Evolutionary conservation across 768 basidiomycete genomes (phyloP).

Genomic region (Hygrophorus pudorinus): DNA sequence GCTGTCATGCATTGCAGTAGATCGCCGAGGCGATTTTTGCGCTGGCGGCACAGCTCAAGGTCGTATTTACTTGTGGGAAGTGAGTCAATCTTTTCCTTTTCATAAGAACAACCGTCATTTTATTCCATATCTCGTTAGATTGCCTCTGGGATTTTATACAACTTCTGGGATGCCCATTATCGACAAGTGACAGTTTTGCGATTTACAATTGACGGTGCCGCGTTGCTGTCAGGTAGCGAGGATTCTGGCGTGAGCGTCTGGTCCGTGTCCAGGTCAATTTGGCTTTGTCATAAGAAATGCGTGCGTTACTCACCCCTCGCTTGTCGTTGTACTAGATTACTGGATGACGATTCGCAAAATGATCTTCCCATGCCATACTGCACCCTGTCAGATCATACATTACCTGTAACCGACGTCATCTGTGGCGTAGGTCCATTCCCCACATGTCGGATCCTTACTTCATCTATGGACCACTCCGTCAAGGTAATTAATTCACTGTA

Average conservation of each 20-base stretch:
- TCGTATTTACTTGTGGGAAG: slow-evolving; percentile 95
- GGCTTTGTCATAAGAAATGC: slow-evolving; percentile 11
- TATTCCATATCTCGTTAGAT: slow-evolving; percentile 37
- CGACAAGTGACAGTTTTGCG: slow-evolving; percentile 73
- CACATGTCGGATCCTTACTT: slow-evolving; percentile 65
- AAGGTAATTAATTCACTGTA: slow-evolving; percentile 47
- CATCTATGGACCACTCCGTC: slow-evolving; percentile 82
- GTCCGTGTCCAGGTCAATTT: slow-evolving; percentile 73
- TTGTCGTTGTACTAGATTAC: slow-evolving; percentile 38
- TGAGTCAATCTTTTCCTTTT: slow-evolving; percentile 24
- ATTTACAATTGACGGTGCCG: slow-evolving; percentile 75
- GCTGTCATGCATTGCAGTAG: slow-evolving; percentile 68
- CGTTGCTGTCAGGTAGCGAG: slow-evolving; percentile 79
- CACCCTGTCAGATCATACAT: slow-evolving; percentile 83
- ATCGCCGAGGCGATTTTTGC: slow-evolving; percentile 64
- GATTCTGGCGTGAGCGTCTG: slow-evolving; percentile 87
- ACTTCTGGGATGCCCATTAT: slow-evolving; percentile 94
- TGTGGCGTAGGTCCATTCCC: slow-evolving; percentile 79
- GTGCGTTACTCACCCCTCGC: slow-evolving; percentile 9
- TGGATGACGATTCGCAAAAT: slow-evolving; percentile 66
- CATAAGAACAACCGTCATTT: background rate
- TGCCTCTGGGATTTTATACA: slow-evolving; percentile 86
- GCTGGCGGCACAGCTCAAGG: slow-evolving; percentile 86
- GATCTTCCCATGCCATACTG: slow-evolving; percentile 71
- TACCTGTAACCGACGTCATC: slow-evolving; percentile 74